Evolutionary conservation across 2,329 filamentous ascomycete species (phyloP), one percentile per base, ranked within the genome.

Genomic region (Leptographium lundbergii): DNA sequence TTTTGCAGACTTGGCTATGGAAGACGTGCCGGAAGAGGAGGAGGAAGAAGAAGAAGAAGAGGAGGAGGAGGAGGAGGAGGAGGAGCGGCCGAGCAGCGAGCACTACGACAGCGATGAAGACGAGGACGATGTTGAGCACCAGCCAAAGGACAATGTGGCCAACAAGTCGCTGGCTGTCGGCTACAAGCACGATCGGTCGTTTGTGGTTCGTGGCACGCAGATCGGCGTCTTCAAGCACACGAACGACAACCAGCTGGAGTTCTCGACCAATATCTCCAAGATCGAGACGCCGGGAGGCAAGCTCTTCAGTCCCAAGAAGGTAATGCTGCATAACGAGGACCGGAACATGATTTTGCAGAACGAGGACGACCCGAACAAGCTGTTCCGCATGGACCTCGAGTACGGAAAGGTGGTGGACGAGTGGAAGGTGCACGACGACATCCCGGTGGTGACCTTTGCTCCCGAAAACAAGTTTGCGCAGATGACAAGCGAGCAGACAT

Each of bases 151-250:
- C 54, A 77, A 85, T 57, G 88, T 94, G 65, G 87, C 87, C 50
- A 91, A 95, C 67, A 99, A 97, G 76, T 95, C 91, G 68, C 81
- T 99, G 58, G 94, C 94, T 14, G 94, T 99, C 57, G 94, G 94
- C 59, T 96, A 96, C 75, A 97, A 95, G 73, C 88, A 96, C 65
- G 94, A 99, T 70, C 84, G 94, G 61, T 97, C 94, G 0, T 99
- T 97, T 66, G 94, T 99, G 59, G 91, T 99, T 51, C 87, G 94
- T 63, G 94, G 94, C 36, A 94, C 91, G 66, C 96, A 97, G 80
- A 99, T 99, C 70, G 94, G 94, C 58, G 94, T 99, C 48, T 99
- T 99, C 81, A 97, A 95, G 72, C 94, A 99, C 69, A 96, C 91
- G 0, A 79, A 85, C 0, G 89, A 95, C 74, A 95, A 97, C 70